Evolutionary conservation across 345 rosid genomes (phyloP).

Genomic region (Camelina neglecta): DNA sequence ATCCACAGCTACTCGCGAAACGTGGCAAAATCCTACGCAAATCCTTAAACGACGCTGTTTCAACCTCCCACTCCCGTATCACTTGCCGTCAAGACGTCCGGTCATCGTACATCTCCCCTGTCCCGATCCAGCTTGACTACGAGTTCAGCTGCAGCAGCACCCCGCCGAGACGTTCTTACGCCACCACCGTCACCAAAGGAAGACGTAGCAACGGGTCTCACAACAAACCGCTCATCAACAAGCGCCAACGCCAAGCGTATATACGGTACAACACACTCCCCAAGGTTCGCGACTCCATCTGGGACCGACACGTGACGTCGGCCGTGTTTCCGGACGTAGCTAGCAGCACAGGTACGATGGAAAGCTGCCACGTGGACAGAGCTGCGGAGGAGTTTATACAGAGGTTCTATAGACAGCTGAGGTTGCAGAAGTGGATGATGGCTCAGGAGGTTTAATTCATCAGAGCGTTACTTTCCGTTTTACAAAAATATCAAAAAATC

Average conservation of each 20-base stretch:
- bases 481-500: neutral
- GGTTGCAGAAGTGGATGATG: constrained; percentile 55
- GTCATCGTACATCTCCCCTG: constrained; percentile 66
- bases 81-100: constrained; percentile 62
- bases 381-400: constrained; percentile 92
- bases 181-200: constrained; percentile 38
- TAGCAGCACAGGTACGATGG: constrained; percentile 62
- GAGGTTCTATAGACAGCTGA: constrained; percentile 71
- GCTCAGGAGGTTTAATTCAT: constrained; percentile 36
- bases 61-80: constrained; percentile 55
- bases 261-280: constrained; percentile 38
- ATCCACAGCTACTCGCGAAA: constrained; percentile 39
- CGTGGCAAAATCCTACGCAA: constrained; percentile 48
- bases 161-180: constrained; percentile 59
- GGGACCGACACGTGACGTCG: constrained; percentile 50
- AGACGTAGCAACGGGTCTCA: constrained; percentile 49
- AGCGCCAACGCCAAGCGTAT: constrained; percentile 39
- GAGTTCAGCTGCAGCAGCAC: constrained; percentile 98
- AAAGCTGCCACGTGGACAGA: constrained; percentile 62
- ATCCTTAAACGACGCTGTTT: constrained; percentile 41
- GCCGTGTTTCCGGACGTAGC: constrained; percentile 59
- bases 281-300: constrained; percentile 30
- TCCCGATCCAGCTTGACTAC: constrained; percentile 63
- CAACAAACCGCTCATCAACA: constrained; percentile 38
- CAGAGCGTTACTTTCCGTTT: neutral